Evolutionary conservation across 73 alveolate genomes (phyloP).

Genomic region (Symbiodinium pilosum): DNA sequence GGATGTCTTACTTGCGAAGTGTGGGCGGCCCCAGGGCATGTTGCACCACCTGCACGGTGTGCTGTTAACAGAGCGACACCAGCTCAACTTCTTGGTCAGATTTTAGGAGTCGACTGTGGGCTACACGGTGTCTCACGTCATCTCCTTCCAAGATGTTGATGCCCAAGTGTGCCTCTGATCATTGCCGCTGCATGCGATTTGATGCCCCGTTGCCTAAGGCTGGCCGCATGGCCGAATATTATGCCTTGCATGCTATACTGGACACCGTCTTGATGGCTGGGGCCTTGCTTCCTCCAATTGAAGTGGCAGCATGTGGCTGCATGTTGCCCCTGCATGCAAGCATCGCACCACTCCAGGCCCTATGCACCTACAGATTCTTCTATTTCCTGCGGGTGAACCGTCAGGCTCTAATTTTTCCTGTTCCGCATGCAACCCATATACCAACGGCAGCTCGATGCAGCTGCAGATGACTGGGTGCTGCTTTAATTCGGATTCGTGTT

Average conservation of each 20-base stretch:
- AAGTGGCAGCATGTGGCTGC: background rate
- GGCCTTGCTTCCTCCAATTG: background rate
- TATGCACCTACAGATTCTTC: slow-evolving; percentile 34
- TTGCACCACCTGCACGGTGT: background rate
- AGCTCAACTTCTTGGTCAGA: no score
- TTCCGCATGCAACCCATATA: no score
- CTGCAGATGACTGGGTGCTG: background rate
- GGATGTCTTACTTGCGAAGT: background rate
- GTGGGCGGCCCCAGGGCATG: background rate
- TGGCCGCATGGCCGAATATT: slow-evolving; percentile 2
- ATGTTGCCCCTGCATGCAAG: background rate
- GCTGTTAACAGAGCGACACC: no score
- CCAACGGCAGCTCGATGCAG: no score
- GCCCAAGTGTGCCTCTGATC: background rate
- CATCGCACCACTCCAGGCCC: slow-evolving; percentile 5
- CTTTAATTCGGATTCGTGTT: background rate
- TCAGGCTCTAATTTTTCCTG: background rate
- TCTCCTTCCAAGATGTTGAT: background rate
- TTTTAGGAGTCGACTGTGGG: background rate
- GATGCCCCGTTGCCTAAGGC: background rate
- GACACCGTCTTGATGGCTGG: background rate
- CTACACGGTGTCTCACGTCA: background rate
- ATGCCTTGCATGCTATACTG: background rate
- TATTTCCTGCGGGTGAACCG: slow-evolving; percentile 57
- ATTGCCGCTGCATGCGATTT: background rate